These are phyloP conservation scores for Diaporthe citrichinensis DNA, from an alignment of 2,329 filamentous ascomycete species.

Conservation along the genomic window DNA sequence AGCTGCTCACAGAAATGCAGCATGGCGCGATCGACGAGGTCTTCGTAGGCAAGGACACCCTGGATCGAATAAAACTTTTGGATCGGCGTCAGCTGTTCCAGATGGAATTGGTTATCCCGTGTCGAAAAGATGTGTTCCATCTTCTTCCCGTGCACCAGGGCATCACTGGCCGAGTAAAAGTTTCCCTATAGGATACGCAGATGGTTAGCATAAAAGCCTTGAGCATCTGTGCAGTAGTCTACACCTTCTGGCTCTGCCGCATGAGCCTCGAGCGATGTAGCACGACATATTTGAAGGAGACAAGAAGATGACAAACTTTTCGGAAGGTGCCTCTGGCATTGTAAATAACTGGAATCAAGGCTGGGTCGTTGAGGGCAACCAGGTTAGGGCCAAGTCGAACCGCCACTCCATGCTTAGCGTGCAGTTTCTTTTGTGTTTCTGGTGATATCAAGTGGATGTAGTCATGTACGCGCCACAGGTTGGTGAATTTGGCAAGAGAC, in stretches of 20 bases:
- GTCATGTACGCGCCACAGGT: background rate
- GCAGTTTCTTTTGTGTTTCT: background rate
- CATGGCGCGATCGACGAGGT: too few species aligned
- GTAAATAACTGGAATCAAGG: background rate
- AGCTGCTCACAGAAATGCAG: background rate
- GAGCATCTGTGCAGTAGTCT: background rate
- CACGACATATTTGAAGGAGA: background rate
- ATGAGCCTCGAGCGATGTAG: background rate
- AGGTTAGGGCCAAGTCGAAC: background rate
- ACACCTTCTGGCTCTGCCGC: background rate
- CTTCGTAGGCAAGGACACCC: too few species aligned
- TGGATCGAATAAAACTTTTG: too few species aligned
- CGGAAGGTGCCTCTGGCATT: background rate
- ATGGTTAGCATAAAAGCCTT: background rate
- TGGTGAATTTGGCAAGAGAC: background rate
- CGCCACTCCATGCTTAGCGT: background rate
- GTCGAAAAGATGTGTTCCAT: too few species aligned
- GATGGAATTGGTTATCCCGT: too few species aligned
- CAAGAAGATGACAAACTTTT: background rate
- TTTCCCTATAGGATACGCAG: too few species aligned
- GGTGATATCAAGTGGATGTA: background rate
- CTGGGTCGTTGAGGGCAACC: background rate
- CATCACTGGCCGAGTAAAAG: background rate
- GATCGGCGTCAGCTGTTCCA: too few species aligned
- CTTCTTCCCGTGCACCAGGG: too few species aligned